Evolutionary conservation across 768 basidiomycete genomes (phyloP), one percentile per base, ranked within the genome.

Genomic region (Termitomyces sp.): DNA sequence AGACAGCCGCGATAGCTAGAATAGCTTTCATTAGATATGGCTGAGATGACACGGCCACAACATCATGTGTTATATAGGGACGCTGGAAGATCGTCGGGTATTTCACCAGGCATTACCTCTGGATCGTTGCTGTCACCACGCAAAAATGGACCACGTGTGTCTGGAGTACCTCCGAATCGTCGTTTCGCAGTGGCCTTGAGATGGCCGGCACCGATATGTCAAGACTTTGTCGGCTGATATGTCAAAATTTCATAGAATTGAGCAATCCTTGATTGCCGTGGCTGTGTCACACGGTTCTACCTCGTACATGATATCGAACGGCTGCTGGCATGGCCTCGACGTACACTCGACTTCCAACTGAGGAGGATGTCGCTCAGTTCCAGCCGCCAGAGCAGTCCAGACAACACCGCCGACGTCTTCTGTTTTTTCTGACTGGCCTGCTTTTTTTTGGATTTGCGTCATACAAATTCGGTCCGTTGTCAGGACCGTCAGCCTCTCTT

Each of bases 381-480:
- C 61, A 67, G n/a, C 49, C 38, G n/a, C n/a, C 6, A 8, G 61
- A 70, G 49, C 71, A 69, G 41, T 56, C 47, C 32, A 63, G 59
- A 24, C 56, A 64, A 24, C 47, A 68, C 44, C 67, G 66, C 33
- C 72, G 62, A 62, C 61, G 18, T n/a, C 18, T 72, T 32, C 30
- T 77, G 40, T 58, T 80, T 56, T 20, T 82, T 55, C 67, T 68
- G 20, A 26, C 70, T 51, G 68, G 70, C 24, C 62, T 82, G 58
- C 64, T 67, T 53, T 36, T 78, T 56, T 63, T 76, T 62, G 71
- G 70, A 18, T 68, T 82, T 55, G 62, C 66, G 28, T 72, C 72
- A 52, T 85, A 75, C 63, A 76, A 74, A 67, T 69, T 71, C 18
- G 75, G 75, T 53, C 79, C 76, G 69, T 76, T 74, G 68, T 72